A percentile compares a stretch with the other conserved stretches of the same genome.
Evolutionary conservation across 1,284 basidiomycete species (phyloP).

Genomic region (Cutaneotrichosporon arboriforme): DNA sequence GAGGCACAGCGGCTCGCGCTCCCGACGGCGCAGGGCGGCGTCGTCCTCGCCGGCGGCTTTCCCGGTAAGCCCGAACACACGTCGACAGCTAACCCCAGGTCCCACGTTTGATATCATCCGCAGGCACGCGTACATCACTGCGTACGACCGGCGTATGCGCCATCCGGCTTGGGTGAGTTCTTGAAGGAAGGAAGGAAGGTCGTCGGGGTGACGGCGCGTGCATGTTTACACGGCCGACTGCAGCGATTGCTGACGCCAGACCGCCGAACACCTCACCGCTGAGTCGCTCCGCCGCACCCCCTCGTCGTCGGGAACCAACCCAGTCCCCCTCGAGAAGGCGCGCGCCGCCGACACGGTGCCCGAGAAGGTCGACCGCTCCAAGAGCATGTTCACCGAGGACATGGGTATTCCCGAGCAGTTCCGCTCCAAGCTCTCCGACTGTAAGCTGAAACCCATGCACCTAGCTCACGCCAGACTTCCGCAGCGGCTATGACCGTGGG

Average conservation of each 20-base stretch:
- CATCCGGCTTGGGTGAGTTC: slow-evolving; percentile 84
- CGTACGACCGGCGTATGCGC: slow-evolving; percentile 81
- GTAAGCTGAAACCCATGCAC: slow-evolving; percentile 21
- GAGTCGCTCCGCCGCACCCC: slow-evolving; percentile 61
- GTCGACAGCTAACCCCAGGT: slow-evolving; percentile 52
- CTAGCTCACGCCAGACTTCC: slow-evolving; percentile 57
- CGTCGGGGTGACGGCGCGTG: too few species aligned
- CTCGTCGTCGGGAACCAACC: slow-evolving; percentile 22
- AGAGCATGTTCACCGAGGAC: slow-evolving; percentile 85
- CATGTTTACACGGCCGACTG: too few species aligned
- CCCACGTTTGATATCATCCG: slow-evolving; percentile 75
- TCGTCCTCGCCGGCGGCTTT: slow-evolving; percentile 35
- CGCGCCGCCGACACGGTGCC: slow-evolving; percentile 35
- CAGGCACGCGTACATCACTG: slow-evolving; percentile 76
- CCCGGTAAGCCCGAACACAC: slow-evolving; percentile 38
- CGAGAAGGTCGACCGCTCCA: slow-evolving; percentile 60
- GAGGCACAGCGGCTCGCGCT: slow-evolving; percentile 16
- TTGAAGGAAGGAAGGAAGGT: too few species aligned
- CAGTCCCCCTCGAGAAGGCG: slow-evolving; percentile 35
- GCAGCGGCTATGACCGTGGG: slow-evolving; percentile 91
- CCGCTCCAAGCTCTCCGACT: slow-evolving; percentile 79
- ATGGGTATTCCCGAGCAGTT: slow-evolving; percentile 68
- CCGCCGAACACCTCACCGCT: slow-evolving; percentile 82
- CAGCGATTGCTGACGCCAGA: slow-evolving; percentile 52
- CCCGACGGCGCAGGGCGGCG: slow-evolving; percentile 31